Conservation (phyloP, 225 moss, liverwort and hornwort species). For the Physcomitrellopsis africana region DNA sequence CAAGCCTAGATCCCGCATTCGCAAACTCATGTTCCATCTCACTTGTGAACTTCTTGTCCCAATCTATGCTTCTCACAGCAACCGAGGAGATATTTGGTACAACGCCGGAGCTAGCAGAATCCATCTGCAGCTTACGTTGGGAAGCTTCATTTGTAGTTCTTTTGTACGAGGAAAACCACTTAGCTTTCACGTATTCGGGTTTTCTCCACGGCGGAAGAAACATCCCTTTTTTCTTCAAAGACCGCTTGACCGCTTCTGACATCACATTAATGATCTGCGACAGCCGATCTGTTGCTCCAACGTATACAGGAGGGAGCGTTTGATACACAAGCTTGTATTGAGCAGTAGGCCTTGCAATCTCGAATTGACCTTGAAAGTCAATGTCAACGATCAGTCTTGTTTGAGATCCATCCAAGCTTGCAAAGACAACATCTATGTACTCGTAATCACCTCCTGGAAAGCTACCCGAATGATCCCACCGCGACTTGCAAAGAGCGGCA, state of each 20-base stretch:
- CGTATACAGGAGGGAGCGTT: conserved; percentile 59
- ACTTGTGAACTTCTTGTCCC: conserved; percentile 71
- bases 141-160: conserved; percentile 69
- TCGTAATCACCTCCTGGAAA: conserved; percentile 94
- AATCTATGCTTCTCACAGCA: conserved; percentile 56
- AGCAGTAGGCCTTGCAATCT: conserved; percentile 78
- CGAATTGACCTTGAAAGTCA: conserved; percentile 80
- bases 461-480: conserved; percentile 82
- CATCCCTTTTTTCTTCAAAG: conserved; percentile 85
- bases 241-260: conserved; percentile 79
- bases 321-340: conserved; percentile 64
- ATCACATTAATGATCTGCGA: conserved; percentile 74
- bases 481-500: conserved; percentile 93
- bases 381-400: conserved; percentile 73
- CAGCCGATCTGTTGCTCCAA: conserved; percentile 70
- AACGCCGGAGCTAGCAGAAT: background rate
- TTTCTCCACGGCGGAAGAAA: conserved; percentile 92
- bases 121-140: conserved; percentile 18
- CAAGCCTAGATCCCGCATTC: conserved; percentile 48
- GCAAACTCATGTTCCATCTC: conserved; percentile 72
- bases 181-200: conserved; percentile 81
- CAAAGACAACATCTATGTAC: conserved; percentile 70
- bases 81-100: conserved; percentile 46
- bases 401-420: conserved; percentile 24
- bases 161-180: conserved; percentile 83